phyloP scores from a whole-genome alignment of 1,284 basidiomycete species.

The Cutaneotrichosporon daszewskae region DNA sequence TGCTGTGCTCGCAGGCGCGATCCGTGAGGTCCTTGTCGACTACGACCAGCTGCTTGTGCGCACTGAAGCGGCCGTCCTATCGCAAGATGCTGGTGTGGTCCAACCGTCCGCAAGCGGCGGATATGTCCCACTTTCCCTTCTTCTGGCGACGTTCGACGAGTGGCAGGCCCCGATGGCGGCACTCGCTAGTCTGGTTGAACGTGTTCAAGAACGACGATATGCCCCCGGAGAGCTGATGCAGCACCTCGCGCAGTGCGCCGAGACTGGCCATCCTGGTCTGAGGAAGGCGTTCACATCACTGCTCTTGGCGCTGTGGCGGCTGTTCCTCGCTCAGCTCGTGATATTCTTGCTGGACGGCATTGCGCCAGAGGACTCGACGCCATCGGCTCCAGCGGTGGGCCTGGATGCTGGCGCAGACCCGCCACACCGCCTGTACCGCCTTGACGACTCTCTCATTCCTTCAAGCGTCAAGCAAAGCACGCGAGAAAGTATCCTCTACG shows the following conservation, averaged over 20 bases:
- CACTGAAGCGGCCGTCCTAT: conserved; percentile 70
- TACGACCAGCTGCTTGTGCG: conserved; percentile 73
- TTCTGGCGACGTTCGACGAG: conserved; percentile 70
- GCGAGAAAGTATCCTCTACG: conserved; percentile 73
- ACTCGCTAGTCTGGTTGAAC: conserved; percentile 59
- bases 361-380: conserved; percentile 8
- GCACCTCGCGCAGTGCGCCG: conserved; percentile 60
- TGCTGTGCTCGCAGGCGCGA: conserved; percentile 64
- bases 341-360: conserved; percentile 74
- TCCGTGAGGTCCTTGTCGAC: conserved; percentile 67
- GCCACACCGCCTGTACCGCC: conserved; percentile 36
- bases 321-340: conserved; percentile 70
- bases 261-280: conserved; percentile 68
- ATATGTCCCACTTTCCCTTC: conserved; percentile 72
- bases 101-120: conserved; percentile 47
- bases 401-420: conserved; percentile 52
- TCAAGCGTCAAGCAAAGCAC: conserved; percentile 64
- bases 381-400: conserved; percentile 52
- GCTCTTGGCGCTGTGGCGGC: conserved; percentile 64
- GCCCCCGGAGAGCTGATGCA: conserved; percentile 70
- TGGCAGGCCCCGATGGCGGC: conserved; percentile 77
- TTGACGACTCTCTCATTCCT: conserved; percentile 64
- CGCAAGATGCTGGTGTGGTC: conserved; percentile 65
- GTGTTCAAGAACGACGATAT: conserved; percentile 51
- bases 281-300: conserved; percentile 63